A percentile compares a stretch with the other conserved stretches of the same genome.
Conservation (phyloP, 768 basidiomycete genomes). For the Boletus speciosus region DNA sequence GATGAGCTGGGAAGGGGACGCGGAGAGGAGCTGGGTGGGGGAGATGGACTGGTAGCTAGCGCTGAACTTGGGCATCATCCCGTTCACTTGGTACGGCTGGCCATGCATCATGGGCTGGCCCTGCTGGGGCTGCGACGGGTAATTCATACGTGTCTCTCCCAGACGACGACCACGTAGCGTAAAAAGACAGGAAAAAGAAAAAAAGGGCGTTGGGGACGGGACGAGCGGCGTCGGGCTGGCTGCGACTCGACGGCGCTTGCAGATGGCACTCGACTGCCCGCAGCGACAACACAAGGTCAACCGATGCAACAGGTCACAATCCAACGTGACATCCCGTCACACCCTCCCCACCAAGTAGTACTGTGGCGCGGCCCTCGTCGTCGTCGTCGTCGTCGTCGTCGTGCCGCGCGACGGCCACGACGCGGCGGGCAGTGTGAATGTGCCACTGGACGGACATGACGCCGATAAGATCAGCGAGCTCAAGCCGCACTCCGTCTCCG, state of each 20-base stretch:
- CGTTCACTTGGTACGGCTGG: slow-evolving; percentile 16
- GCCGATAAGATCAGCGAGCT: not conserved
- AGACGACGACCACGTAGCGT: not conserved
- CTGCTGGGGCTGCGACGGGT: slow-evolving; percentile 20
- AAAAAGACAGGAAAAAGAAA: not conserved
- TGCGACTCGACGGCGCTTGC: not conserved
- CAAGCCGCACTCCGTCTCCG: not conserved
- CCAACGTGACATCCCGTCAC: slow-evolving; percentile 29
- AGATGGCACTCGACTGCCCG: not conserved
- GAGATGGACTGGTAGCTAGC: slow-evolving; percentile 8
- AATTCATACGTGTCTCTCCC: slow-evolving; percentile 19
- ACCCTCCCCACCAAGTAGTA: not conserved
- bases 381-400: not conserved
- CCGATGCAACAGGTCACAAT: slow-evolving; percentile 18
- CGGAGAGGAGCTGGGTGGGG: slow-evolving; percentile 5
- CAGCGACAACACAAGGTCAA: slow-evolving; percentile 7
- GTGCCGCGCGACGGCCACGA: not conserved
- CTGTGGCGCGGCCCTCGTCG: slow-evolving; percentile 12
- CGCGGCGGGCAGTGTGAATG: not conserved
- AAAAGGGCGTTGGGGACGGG: slow-evolving; percentile 1
- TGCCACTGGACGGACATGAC: not conserved
- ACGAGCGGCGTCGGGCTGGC: not conserved
- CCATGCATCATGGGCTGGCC: slow-evolving; percentile 18
- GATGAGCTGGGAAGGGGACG: slow-evolving; percentile 22
- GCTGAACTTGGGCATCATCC: slow-evolving; percentile 12